Base-by-base conservation (phyloP, 2,329 filamentous ascomycete species). In the Incumbomyces lentus region DNA sequence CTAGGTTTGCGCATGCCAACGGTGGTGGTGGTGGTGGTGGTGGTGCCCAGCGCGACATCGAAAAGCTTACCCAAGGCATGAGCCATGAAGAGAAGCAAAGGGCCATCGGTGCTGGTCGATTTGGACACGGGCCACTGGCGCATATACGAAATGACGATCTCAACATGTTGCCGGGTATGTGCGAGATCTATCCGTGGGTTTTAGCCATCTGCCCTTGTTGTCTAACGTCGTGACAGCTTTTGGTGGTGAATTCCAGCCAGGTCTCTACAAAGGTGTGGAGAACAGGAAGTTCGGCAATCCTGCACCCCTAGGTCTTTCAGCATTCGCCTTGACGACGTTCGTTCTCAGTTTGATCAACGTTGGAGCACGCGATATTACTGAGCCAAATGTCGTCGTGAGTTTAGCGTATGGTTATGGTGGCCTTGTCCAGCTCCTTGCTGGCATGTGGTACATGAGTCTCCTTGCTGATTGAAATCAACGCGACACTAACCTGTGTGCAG, bases 281-380 rank as follows among this genome's bases (percentile, higher is more conserved):
- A 54, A 62, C 17, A 79, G 82, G 67, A 83, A 84, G 69, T 78
- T 89, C 64, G 85, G 76, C 69, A 89, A 89, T 67, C 85, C 85
- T 3, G 84, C 82, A 44, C 85, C 84, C 26, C 73, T 89, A 33
- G 85, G 86, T 53, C 77, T 90, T 40, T 77, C 72, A 51, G 85
- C 82, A 62, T 90, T 90, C 70, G 86, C 85, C 52, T 71, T 90
- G 60, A 90, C 85, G 45, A 90, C 85, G 11, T 90, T 90, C 63
- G 78, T 90, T 32, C 75, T 90, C 40, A 85, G 82, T 26, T 70
- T 75, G 57, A 72, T 90, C 67, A 90, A 90, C 69, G 72, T 86
- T 64, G 71, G 76, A 44, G 69, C 80, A 2, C 75, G 79, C 11
- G 73, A 71, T 48, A 69, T 88, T 46, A 64, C 65, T 1, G 63